Percentiles rank a stretch among this genome's conserved stretches.
Evolutionary conservation across 148 eudicot species (phyloP).

Genomic region (Vaccinium myrtillus): DNA sequence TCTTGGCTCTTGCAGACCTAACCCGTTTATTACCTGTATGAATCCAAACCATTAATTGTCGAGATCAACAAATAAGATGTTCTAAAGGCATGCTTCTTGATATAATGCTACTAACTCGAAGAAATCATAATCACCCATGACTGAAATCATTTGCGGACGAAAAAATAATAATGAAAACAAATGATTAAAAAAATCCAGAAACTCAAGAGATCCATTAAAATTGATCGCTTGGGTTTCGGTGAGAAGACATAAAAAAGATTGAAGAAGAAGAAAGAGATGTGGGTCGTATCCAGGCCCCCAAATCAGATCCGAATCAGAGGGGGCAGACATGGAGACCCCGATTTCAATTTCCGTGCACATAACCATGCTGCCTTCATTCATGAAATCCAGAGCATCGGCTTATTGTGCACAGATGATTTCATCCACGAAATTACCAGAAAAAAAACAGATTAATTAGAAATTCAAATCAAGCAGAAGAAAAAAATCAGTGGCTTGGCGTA

Average conservation of each 20-base stretch:
- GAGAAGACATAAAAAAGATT: background rate
- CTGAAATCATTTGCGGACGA: too few relatives aligned
- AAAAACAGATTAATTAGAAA: background rate
- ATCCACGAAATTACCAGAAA: background rate
- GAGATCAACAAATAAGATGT: too few relatives aligned
- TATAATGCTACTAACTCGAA: too few relatives aligned
- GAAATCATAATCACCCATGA: too few relatives aligned
- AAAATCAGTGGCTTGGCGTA: too few relatives aligned
- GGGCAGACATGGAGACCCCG: constrained; percentile 52
- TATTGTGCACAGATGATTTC: constrained; percentile 32
- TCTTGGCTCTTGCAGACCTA: too few relatives aligned
- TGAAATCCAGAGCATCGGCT: constrained; percentile 54
- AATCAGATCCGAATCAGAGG: constrained; percentile 35
- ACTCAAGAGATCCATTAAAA: background rate
- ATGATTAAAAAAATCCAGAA: background rate
- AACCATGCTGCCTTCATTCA: constrained; percentile 54
- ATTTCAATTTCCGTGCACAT: constrained; percentile 38
- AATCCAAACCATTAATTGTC: too few relatives aligned
- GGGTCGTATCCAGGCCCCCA: constrained; percentile 46
- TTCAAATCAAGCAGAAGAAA: background rate
- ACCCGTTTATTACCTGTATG: too few relatives aligned
- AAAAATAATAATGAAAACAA: background rate
- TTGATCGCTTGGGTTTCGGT: background rate
- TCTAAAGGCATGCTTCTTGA: too few relatives aligned
- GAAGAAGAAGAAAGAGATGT: constrained; percentile 16